These are phyloP conservation scores for Cladosporium colombiae DNA, from an alignment of 2,329 filamentous ascomycete genomes.

Conservation along the genomic window DNA sequence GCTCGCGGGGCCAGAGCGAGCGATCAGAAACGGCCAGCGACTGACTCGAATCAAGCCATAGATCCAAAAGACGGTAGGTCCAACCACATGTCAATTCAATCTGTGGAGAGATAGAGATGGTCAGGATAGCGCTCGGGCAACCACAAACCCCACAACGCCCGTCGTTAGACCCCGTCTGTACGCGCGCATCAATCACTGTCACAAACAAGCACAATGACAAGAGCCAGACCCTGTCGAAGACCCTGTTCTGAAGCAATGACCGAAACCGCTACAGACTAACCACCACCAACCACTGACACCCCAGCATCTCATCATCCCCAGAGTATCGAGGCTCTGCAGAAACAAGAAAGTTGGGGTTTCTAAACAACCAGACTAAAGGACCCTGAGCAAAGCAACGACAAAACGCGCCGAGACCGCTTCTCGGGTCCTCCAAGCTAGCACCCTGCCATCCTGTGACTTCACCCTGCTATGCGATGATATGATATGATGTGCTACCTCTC, in stretches of 20 bases:
- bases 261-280: neutral
- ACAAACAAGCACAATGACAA: neutral
- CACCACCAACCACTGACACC: neutral
- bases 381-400: neutral
- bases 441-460: neutral
- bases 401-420: conserved; percentile 2
- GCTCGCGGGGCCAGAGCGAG: neutral
- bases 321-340: conserved; percentile 1
- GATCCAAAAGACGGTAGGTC: neutral
- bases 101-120: neutral
- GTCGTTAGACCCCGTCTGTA: neutral
- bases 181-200: neutral
- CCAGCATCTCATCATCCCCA: neutral
- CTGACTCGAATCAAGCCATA: neutral
- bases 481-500: neutral
- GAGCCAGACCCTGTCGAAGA: neutral
- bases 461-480: neutral
- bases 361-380: neutral
- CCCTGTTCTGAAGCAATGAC: neutral
- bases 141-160: neutral
- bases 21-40: neutral
- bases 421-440: neutral
- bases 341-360: neutral
- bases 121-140: neutral
- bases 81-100: neutral